These are phyloP conservation scores for Saccharomyces pastorianus DNA, from an alignment of 1,139 yeast species.

Conservation along the genomic window DNA sequence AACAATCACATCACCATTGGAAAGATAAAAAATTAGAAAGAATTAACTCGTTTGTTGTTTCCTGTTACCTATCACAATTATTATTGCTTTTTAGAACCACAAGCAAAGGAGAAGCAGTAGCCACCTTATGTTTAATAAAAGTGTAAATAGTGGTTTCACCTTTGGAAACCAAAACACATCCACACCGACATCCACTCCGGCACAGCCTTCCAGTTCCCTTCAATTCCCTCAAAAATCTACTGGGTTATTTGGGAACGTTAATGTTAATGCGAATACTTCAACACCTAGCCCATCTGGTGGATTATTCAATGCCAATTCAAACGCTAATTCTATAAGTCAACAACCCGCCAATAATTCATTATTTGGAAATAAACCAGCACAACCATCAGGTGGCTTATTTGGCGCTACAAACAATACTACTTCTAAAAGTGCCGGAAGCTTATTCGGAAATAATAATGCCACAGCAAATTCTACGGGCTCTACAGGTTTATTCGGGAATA, in stretches of 20 bases:
- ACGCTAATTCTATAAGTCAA: not conserved
- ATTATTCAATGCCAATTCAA: conserved; percentile 10
- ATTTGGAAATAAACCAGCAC: conserved; percentile 26
- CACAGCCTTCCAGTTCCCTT: conserved; percentile 18
- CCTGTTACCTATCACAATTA: not conserved
- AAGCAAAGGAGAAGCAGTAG: not conserved
- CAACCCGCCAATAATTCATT: conserved; percentile 16
- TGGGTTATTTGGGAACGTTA: conserved; percentile 19
- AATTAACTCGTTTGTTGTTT: not conserved
- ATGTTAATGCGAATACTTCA: conserved; percentile 15
- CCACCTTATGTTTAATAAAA: conserved; percentile 22
- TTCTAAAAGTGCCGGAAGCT: conserved; percentile 3
- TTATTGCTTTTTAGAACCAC: not conserved
- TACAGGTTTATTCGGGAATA: conserved; percentile 12
- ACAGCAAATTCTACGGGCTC: conserved; percentile 1
- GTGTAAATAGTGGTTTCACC: conserved; percentile 18
- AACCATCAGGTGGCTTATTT: conserved; percentile 23
- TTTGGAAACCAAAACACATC: conserved; percentile 26
- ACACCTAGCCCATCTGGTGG: conserved; percentile 26
- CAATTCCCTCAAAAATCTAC: conserved; percentile 23
- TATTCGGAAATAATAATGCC: conserved; percentile 1
- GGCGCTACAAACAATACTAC: conserved; percentile 18
- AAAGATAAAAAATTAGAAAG: not conserved
- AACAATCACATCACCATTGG: not conserved
- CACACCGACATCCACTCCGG: conserved; percentile 30